Base-by-base conservation (phyloP, 768 basidiomycete species). In the Lentinula lateritia region DNA sequence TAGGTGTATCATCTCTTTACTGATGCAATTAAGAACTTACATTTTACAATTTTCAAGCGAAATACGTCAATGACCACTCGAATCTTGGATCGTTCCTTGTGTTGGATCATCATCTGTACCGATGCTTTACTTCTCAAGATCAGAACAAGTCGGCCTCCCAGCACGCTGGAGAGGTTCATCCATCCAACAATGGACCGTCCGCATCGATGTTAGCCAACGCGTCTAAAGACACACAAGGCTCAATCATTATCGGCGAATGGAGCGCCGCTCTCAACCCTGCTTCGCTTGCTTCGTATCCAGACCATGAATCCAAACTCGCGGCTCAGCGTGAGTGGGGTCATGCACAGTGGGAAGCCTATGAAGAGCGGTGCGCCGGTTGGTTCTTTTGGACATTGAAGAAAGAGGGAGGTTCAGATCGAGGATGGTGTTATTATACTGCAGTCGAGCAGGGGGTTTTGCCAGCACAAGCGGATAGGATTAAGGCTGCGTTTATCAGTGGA, bases 341-440 rank as follows among this genome's bases (percentile, higher is more conserved):
- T 16, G 87, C 90, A 3, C 85, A 94, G 70, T 72, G 92, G 52
- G 80, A 77, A 18, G 66, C 90, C 42, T 93, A 82, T 62, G 89
- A 92, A 61, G 70, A 72, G 50, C 65, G 73, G 39, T 88, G 89
- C 62, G 84, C 82, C 0, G 92, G 92, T 5, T 89, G 83, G 81
- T 93, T 87, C 75, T 93, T 89, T 69, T 92, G 92, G 92, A 92
- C 89, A 41, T 88, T 85, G 68, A 92, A 86, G 76, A 91, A 92
- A 71, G 80, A 85, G 54, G 69, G 74, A 5, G 71, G 69, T 3
- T 85, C 86, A 59, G 92, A 93, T 73, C 79, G 74, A 4, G 91
- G 91, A 0, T 93, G 92, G 92, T 83, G 83, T 34, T 81, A 88
- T 41, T 76, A 79, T 61, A 86, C 92, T 70, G 87, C 88, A 0